These are phyloP conservation scores for Acanthamoeba castellanii DNA, from an alignment of 208 protist genomes.

Conservation along the genomic window DNA sequence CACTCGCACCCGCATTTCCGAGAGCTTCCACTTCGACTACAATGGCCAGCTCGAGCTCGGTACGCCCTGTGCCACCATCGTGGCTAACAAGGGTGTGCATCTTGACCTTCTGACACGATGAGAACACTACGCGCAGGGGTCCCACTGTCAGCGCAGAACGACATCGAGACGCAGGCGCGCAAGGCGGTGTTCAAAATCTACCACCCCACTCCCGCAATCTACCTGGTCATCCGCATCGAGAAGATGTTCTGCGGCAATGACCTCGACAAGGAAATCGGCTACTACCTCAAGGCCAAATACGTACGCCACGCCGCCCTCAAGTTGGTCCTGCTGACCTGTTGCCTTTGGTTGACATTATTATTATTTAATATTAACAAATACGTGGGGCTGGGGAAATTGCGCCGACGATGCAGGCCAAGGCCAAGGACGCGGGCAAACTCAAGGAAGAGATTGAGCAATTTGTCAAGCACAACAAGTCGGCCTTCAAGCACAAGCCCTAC, in stretches of 20 bases:
- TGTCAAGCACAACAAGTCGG: not conserved
- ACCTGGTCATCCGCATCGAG: slow-evolving; percentile 41
- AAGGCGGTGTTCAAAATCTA: slow-evolving; percentile 19
- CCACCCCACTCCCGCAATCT: not conserved
- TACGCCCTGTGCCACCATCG: not conserved
- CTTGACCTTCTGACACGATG: no score
- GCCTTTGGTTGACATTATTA: no score
- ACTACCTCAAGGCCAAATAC: slow-evolving; percentile 29
- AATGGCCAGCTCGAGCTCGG: not conserved
- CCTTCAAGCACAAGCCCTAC: not conserved
- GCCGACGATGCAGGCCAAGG: not conserved
- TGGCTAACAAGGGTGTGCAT: no score
- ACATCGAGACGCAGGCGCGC: slow-evolving; percentile 24
- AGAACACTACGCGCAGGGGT: not conserved
- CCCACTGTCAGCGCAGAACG: not conserved
- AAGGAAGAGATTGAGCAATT: not conserved
- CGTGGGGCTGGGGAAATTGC: no score
- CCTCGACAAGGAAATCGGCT: slow-evolving; percentile 25
- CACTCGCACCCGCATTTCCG: not conserved
- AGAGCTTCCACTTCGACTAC: slow-evolving; percentile 42
- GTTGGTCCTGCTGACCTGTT: no score
- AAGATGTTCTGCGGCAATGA: not conserved
- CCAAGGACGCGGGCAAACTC: not conserved
- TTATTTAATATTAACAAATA: no score
- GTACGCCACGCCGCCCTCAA: not conserved